Base-by-base conservation (phyloP, 441 rosid genomes). In the Populus hybrid region DNA sequence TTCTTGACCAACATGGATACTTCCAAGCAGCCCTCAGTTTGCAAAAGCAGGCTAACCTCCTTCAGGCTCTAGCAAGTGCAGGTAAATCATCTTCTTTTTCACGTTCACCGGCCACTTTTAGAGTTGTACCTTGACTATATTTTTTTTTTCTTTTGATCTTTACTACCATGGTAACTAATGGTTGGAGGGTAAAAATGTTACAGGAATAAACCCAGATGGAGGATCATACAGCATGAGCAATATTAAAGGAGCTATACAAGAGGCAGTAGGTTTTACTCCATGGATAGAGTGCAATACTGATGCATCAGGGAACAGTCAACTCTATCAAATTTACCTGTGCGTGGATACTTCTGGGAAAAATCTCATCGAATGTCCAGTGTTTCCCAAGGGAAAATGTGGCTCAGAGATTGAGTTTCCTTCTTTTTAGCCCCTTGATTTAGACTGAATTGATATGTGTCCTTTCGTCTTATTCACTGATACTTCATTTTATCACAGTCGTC, bases 281-380 rank as follows among this genome's bases (percentile, higher is more conserved):
- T 90, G 89, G 71, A 84, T 93, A 5, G 88, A 90, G 72, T 93
- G 98, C 89, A 93, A 90, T 70, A 74, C 68, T 21, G 95, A 90
- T 72, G 42, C 81, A 34, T 86, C 92, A 0, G 89, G 89, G 21
- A 89, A 88, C 77, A 85, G 83, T 35, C 98, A 93, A 80, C 91
- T 93, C 11, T 93, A 88, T 83, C 96, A 91, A 84, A 70, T 93
- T 75, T 91, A 89, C 83, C 35, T 90, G 73, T 93, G 95, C 67
- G 91, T 91, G 12, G 92, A 91, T 67, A 81, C 80, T 40, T 80
- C 93, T 12, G 96, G 82, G 14, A 80, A 91, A 0, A 20, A 83
- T 1, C 82, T 90, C 66, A 89, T 89, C 14, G 77, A 87, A 42
- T 93, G 95, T 66, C 92, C 97, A 1, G 85, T 85, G 64, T 86